phyloP scores from a whole-genome alignment of 1,284 basidiomycete genomes.

The Inonotus hispidus region DNA sequence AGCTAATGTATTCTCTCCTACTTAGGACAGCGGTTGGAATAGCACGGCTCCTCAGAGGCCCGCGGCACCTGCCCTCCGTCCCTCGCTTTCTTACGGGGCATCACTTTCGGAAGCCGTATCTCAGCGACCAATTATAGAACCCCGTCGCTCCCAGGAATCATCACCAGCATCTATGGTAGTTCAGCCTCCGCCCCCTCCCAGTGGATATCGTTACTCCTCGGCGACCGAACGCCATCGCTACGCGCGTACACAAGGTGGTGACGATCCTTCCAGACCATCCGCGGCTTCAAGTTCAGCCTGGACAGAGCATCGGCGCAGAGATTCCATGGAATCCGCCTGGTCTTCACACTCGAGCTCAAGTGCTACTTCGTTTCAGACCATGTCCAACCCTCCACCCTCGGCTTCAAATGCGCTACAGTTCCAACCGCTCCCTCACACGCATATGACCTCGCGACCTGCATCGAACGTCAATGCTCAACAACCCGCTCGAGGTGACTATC shows the following conservation, averaged over 20 bases:
- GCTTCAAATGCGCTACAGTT: slow-evolving; percentile 15
- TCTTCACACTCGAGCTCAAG: slow-evolving; percentile 16
- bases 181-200: not conserved
- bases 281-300: not conserved
- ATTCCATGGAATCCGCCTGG: slow-evolving; percentile 14
- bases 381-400: not conserved
- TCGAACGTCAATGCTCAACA: not conserved
- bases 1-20: not conserved
- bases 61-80: not conserved
- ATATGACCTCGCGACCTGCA: not conserved
- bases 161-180: not conserved
- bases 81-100: not conserved
- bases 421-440: slow-evolving; percentile 17
- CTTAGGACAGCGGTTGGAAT: not conserved
- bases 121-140: not conserved
- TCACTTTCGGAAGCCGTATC: not conserved
- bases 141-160: not conserved
- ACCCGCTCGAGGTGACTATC: slow-evolving; percentile 7
- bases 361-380: slow-evolving; percentile 1
- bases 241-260: not conserved
- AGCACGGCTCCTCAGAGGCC: not conserved
- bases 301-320: slow-evolving; percentile 14
- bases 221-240: not conserved
- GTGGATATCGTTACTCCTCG: not conserved
- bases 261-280: not conserved